Base-by-base conservation (phyloP, 352 stramenopile species). In the Phytophthora pisi region DNA sequence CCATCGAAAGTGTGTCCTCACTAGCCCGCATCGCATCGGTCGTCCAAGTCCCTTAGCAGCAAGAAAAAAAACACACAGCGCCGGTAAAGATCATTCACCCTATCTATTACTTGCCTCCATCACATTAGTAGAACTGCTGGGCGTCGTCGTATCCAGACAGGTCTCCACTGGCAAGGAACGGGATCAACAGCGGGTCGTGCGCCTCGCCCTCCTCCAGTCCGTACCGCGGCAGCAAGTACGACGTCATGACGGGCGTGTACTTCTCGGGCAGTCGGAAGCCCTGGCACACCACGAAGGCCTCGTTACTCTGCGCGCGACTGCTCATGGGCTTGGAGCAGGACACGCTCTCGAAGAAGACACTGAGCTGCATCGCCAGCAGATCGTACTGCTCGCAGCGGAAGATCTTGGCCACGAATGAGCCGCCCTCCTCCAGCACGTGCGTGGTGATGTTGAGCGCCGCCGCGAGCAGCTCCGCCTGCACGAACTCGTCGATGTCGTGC, bases 391-490 rank as follows among this genome's bases (percentile, higher is more conserved):
- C 81, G 43, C 97, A 98, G 16, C 97, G 86, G 72, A 99, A 99
- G 64, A 99, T 99, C 82, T 99, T 99, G 53, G 97, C 98, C 16
- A 99, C 96, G 75, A 99, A 99, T 16, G 89, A 93, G n/a, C 98
- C 98, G 15, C 91, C 91, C 13, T 84, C 74, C 20, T 83, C 76
- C 16, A 99, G 78, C 40, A 99, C 93, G 70, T 98, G 95, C 0
- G 94, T 98, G 9, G 96, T 98, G 60, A 99, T 99, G 75, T 98
- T 98, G 20, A 99, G 84, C n/a, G 97, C 97, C 0, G 97, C 95
- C 0, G 98, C 80, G 13, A 99, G 75, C 20, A 99, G 86, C 72
- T 99, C 95, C 5, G 93, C 92, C 77, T 99, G 96, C 38, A 99
- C 84, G 74, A 98, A 99, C 72, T 99, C 97, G 82, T 99, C 98